Percentiles rank a stretch among this genome's conserved stretches.
Conservation (phyloP, 2,329 filamentous ascomycete species). For the Aureobasidium namibiae region DNA sequence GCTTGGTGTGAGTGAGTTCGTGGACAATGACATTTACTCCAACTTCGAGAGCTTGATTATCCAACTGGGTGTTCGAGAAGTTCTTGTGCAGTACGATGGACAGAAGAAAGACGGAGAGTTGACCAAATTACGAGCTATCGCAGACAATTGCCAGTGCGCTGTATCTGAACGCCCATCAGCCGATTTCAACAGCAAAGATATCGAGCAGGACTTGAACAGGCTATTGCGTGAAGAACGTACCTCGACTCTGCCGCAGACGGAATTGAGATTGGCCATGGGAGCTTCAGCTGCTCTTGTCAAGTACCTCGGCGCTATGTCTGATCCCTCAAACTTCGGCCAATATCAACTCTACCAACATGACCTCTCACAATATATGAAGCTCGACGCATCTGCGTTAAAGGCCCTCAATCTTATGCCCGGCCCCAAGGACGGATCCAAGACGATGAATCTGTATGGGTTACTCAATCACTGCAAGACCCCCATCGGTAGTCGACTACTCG, state of each 20-base stretch:
- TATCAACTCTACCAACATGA: constrained; percentile 98
- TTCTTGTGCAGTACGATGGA: constrained; percentile 72
- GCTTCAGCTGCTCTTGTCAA: constrained; percentile 89
- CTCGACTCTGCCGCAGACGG: constrained; percentile 74
- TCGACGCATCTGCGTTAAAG: constrained; percentile 88
- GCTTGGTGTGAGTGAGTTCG: constrained; percentile 91
- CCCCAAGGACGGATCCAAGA: constrained; percentile 88
- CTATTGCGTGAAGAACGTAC: constrained; percentile 80
- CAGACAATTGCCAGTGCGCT: constrained; percentile 85
- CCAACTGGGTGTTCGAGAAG: constrained; percentile 91
- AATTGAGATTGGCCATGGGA: constrained; percentile 92
- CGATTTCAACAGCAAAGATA: constrained; percentile 84
- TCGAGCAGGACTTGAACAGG: constrained; percentile 86
- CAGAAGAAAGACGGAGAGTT: constrained; percentile 80
- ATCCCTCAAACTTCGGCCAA: constrained; percentile 91
- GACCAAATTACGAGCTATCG: constrained; percentile 76
- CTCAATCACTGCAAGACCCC: constrained; percentile 98
- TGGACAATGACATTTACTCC: constrained; percentile 97
- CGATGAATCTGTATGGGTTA: constrained; percentile 89
- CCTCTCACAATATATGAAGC: constrained; percentile 93
- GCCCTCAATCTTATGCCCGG: constrained; percentile 97
- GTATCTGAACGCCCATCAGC: constrained; percentile 67
- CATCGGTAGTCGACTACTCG: constrained; percentile 76
- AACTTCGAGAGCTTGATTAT: constrained; percentile 97
- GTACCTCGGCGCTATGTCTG: constrained; percentile 83